Conservation (phyloP, 2,329 filamentous ascomycete species). For the Aspergillus awamori region DNA sequence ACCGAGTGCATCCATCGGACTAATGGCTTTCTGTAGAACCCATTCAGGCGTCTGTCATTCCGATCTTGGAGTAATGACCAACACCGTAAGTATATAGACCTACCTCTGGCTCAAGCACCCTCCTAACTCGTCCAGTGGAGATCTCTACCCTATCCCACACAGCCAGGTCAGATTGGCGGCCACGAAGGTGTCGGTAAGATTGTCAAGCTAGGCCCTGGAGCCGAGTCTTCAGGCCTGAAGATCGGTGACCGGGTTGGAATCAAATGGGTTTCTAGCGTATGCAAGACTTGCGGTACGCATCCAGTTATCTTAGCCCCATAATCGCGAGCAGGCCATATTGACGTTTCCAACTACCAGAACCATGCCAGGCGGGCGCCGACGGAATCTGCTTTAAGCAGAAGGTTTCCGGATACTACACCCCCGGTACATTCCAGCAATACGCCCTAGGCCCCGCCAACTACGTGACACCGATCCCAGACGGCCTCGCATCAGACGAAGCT, state of each 20-base stretch:
- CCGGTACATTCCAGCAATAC: conserved; percentile 75
- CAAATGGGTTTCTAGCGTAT: conserved; percentile 66
- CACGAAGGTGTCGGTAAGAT: conserved; percentile 70
- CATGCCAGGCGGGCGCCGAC: conserved; percentile 60
- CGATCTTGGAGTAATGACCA: conserved; percentile 61
- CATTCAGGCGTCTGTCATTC: conserved; percentile 69
- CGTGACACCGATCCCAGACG: conserved; percentile 69
- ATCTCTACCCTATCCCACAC: conserved; percentile 61
- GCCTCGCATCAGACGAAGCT: conserved; percentile 60
- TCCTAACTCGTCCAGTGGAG: conserved; percentile 48
- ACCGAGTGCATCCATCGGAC: neutral
- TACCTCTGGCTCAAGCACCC: neutral
- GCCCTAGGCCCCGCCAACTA: conserved; percentile 66
- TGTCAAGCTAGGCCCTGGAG: conserved; percentile 65
- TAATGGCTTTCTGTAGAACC: conserved; percentile 44
- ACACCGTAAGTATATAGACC: conserved; percentile 31
- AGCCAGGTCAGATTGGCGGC: conserved; percentile 66
- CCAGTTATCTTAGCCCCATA: neutral
- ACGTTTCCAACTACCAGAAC: conserved; percentile 26
- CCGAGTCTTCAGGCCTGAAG: conserved; percentile 59
- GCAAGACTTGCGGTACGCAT: conserved; percentile 54
- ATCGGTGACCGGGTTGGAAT: conserved; percentile 71
- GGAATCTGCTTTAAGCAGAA: conserved; percentile 59
- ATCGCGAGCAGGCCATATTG: neutral
- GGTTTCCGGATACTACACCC: conserved; percentile 68